phyloP scores from a whole-genome alignment of 139 green algal genomes.

The Chlorella ohadii region DNA sequence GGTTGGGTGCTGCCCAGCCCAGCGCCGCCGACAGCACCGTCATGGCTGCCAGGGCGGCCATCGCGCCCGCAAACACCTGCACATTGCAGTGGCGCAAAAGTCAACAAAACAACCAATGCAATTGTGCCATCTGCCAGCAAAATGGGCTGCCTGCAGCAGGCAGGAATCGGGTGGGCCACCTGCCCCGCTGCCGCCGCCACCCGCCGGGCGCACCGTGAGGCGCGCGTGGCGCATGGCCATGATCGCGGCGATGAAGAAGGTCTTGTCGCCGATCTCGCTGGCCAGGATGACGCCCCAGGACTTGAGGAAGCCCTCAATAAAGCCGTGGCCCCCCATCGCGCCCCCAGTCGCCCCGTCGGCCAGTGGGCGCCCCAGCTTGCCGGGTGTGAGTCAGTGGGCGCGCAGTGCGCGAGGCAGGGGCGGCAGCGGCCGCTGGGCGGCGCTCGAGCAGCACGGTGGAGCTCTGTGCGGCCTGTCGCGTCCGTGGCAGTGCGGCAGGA shows the following conservation, averaged over 20 bases:
- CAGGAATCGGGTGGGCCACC: background rate
- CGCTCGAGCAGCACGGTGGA: too few relatives aligned
- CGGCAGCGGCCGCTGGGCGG: background rate
- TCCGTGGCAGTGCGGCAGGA: too few relatives aligned
- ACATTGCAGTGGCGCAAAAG: too few relatives aligned
- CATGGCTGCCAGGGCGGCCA: constrained; percentile 90
- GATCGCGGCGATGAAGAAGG: constrained; percentile 97
- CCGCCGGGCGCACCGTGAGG: constrained; percentile 40
- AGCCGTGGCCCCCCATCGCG: constrained; percentile 23
- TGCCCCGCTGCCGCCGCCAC: background rate
- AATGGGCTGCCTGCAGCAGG: background rate
- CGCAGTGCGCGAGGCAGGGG: background rate
- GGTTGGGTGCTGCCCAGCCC: constrained; percentile 86
- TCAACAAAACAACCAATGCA: too few relatives aligned
- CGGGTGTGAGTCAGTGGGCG: background rate
- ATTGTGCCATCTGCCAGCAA: background rate
- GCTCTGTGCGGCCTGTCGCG: too few relatives aligned
- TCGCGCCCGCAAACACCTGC: constrained; percentile 88
- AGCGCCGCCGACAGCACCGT: constrained; percentile 88
- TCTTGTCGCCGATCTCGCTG: constrained; percentile 91
- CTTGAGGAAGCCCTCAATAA: constrained; percentile 65
- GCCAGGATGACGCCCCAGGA: constrained; percentile 69
- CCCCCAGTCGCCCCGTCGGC: background rate
- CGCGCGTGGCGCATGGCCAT: constrained; percentile 88
- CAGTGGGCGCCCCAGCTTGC: constrained; percentile 15